Percentiles rank a stretch among this genome's conserved stretches.
Evolutionary conservation across 306 rosid genomes (phyloP).

Genomic region (Arachis hypogaea): DNA sequence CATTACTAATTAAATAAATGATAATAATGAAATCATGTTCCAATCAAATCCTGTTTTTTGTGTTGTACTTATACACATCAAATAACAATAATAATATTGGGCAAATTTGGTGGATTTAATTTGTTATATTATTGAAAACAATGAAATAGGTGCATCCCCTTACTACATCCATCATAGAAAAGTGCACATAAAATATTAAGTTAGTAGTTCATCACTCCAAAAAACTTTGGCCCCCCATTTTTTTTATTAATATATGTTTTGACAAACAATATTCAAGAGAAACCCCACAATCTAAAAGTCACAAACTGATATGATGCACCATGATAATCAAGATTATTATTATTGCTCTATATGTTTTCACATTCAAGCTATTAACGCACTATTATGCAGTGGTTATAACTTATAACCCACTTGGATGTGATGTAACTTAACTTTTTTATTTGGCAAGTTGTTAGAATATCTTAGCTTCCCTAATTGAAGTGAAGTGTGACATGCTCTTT

Average conservation of each 20-base stretch:
- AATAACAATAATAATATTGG: conserved; percentile 1
- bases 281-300: conserved; percentile 45
- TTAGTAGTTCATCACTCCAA: conserved; percentile 5
- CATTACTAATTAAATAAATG: neutral
- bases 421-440: conserved; percentile 39
- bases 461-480: conserved; percentile 13
- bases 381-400: conserved; percentile 46
- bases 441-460: conserved; percentile 36
- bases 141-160: conserved; percentile 8
- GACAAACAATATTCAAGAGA: conserved; percentile 26
- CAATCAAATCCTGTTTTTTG: conserved; percentile 14
- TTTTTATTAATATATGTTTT: conserved; percentile 13
- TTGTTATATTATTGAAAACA: conserved; percentile 24
- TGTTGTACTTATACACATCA: conserved; percentile 3
- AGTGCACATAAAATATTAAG: conserved; percentile 8
- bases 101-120: conserved; percentile 3
- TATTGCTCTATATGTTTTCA: conserved; percentile 36
- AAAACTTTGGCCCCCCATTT: conserved; percentile 19
- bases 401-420: conserved; percentile 54
- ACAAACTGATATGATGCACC: conserved; percentile 46
- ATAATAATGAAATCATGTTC: conserved; percentile 32
- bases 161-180: conserved; percentile 17
- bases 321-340: conserved; percentile 49
- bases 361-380: conserved; percentile 42
- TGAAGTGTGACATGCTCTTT: neutral